Percentiles rank a stretch among this genome's conserved stretches.
Conservation (phyloP, 192 early-diverging fungal genomes). For the Obelidium mucronatum region DNA sequence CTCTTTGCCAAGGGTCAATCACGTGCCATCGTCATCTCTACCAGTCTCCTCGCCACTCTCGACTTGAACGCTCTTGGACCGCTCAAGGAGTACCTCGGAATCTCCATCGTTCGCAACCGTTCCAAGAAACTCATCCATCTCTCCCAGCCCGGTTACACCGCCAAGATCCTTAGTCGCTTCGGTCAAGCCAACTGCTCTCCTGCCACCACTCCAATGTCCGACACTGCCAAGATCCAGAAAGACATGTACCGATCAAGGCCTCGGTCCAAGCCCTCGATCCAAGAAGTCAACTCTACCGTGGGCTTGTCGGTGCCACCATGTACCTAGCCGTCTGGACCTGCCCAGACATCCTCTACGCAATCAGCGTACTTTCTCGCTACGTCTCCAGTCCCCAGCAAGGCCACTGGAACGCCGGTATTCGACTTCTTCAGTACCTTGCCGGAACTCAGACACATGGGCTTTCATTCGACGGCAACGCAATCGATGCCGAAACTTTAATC, state of each 20-base stretch:
- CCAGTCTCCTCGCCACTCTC: not conserved
- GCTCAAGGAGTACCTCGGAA: not conserved
- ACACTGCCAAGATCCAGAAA: too few relatives aligned
- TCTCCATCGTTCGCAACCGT: constrained; percentile 18
- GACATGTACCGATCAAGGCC: too few relatives aligned
- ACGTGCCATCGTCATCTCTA: not conserved
- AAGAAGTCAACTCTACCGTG: too few relatives aligned
- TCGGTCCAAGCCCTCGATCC: too few relatives aligned
- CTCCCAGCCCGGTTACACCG: constrained; percentile 19
- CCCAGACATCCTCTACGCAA: too few relatives aligned
- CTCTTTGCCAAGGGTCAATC: constrained; percentile 8
- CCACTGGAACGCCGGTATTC: too few relatives aligned
- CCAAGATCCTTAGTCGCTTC: not conserved
- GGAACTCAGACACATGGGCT: not conserved
- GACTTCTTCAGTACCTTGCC: not conserved
- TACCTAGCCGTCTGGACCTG: too few relatives aligned
- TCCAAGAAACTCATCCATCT: not conserved
- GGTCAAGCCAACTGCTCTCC: too few relatives aligned
- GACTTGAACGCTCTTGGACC: not conserved
- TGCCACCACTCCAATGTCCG: too few relatives aligned
- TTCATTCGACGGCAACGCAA: not conserved
- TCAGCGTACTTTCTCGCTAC: too few relatives aligned
- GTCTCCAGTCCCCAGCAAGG: too few relatives aligned
- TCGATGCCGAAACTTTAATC: not conserved
- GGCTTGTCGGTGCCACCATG: too few relatives aligned